phyloP scores from a whole-genome alignment of 768 basidiomycete species.

The Mycena rebaudengoi region DNA sequence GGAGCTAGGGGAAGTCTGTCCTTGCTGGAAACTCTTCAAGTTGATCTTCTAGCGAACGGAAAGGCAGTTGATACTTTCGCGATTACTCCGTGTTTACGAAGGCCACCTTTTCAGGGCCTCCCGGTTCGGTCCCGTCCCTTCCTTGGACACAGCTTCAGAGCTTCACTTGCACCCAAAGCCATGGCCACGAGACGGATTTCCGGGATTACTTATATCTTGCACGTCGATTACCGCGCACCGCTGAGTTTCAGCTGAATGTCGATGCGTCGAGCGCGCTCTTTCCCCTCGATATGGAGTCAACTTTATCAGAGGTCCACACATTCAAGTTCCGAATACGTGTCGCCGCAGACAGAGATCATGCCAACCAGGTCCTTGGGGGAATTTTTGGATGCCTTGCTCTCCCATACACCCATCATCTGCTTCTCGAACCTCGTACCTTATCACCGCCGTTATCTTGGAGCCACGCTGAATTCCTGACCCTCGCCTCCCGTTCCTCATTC shows the following conservation, averaged over 20 bases:
- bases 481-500: too few relatives aligned
- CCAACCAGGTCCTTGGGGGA: background rate
- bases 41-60: background rate
- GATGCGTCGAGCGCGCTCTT: background rate
- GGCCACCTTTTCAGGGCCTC: background rate
- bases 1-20: background rate
- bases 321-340: background rate
- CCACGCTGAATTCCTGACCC: too few relatives aligned
- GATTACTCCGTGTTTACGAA: background rate
- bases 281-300: background rate
- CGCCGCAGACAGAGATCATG: too few relatives aligned
- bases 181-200: background rate
- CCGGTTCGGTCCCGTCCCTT: background rate
- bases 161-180: background rate
- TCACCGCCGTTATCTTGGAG: too few relatives aligned
- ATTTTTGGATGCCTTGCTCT: slow-evolving; percentile 3
- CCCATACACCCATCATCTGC: too few relatives aligned
- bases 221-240: background rate
- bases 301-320: background rate
- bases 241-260: background rate
- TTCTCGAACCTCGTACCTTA: too few relatives aligned
- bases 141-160: background rate
- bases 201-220: background rate
- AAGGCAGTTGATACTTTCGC: background rate
- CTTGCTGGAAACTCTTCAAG: background rate